Conservation (phyloP, 176 grass and related monocot genomes). For the Triticum timopheevii region DNA sequence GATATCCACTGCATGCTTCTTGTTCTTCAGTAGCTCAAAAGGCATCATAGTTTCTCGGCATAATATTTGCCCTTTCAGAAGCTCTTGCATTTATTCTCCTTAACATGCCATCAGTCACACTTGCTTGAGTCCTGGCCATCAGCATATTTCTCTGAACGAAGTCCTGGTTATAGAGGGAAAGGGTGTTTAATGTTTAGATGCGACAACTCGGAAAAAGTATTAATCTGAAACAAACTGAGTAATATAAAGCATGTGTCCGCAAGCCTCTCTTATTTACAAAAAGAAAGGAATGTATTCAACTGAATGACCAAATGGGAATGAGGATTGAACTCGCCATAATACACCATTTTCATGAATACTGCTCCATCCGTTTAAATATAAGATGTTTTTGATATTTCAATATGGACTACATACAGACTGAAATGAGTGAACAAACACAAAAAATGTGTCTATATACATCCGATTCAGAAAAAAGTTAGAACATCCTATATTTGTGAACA, state of each 20-base stretch:
- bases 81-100: neutral
- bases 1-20: neutral
- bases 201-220: neutral
- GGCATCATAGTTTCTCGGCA: neutral
- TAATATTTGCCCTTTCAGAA: neutral
- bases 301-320: neutral
- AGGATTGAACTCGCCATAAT: neutral
- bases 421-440: too few relatives aligned
- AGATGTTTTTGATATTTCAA: too few relatives aligned
- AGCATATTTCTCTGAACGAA: neutral
- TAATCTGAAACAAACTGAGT: too few relatives aligned
- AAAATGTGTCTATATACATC: too few relatives aligned
- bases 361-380: too few relatives aligned
- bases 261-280: neutral
- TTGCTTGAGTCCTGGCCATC: neutral
- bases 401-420: too few relatives aligned
- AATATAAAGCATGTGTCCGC: neutral
- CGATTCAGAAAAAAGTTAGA: too few relatives aligned
- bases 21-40: neutral
- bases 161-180: neutral
- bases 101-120: neutral
- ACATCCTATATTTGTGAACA: too few relatives aligned
- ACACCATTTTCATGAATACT: neutral
- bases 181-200: neutral
- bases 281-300: neutral